Evolutionary conservation across 2,329 filamentous ascomycete genomes (phyloP).

Genomic region (Atkinsonella hypoxylon): DNA sequence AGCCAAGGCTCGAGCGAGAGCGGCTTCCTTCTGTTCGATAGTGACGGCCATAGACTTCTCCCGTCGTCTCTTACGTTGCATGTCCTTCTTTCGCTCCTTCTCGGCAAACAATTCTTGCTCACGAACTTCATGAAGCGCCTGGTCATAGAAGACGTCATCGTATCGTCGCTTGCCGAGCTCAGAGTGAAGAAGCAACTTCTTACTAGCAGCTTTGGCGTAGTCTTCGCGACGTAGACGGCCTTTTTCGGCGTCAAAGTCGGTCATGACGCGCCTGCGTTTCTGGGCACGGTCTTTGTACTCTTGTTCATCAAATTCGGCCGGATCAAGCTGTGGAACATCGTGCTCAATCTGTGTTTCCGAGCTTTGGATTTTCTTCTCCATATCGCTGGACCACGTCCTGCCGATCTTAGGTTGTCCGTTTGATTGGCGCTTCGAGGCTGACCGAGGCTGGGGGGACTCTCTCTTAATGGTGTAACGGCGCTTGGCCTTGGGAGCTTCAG

Average conservation of each 20-base stretch:
- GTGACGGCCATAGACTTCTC: constrained; percentile 94
- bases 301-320: constrained; percentile 29
- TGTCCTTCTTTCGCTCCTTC: constrained; percentile 99
- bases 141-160: constrained; percentile 63
- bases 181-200: constrained; percentile 55
- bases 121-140: constrained; percentile 76
- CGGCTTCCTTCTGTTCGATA: constrained; percentile 78
- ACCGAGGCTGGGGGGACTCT: constrained; percentile 33
- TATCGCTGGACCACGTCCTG: constrained; percentile 45
- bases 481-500: constrained; percentile 34
- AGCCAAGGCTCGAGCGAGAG: constrained; percentile 63
- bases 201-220: constrained; percentile 44
- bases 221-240: constrained; percentile 51
- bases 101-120: constrained; percentile 84
- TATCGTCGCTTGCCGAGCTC: constrained; percentile 65
- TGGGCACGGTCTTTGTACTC: constrained; percentile 43
- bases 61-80: constrained; percentile 91
- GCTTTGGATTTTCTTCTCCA: constrained; percentile 29
- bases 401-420: constrained; percentile 51
- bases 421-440: constrained; percentile 44
- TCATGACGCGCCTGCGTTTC: constrained; percentile 59
- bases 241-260: constrained; percentile 48
- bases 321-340: constrained; percentile 33
- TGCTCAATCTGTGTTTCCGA: constrained; percentile 31
- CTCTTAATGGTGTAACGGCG: constrained; percentile 41